phyloP scores from a whole-genome alignment of 2,329 filamentous ascomycete species.

The Aplosporella prunicola region DNA sequence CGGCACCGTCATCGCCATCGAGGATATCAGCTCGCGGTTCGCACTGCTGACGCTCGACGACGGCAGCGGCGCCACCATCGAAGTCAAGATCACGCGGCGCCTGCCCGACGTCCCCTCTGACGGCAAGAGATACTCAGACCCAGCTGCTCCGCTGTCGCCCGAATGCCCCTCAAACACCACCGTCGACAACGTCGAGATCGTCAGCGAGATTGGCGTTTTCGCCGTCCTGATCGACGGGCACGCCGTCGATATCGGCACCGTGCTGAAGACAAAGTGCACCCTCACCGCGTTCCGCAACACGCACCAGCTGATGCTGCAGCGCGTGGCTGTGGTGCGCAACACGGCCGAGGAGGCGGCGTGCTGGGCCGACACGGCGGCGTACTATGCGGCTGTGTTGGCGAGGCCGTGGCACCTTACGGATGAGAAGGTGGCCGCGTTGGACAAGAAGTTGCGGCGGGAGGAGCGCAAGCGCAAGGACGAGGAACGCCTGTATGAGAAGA shows the following conservation, averaged over 20 bases:
- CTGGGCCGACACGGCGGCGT: conserved; percentile 43
- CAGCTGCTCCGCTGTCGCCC: too few relatives aligned
- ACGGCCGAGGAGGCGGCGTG: conserved; percentile 47
- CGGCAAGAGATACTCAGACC: too few relatives aligned
- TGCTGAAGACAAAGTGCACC: conserved; percentile 49
- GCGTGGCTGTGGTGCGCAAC: conserved; percentile 38
- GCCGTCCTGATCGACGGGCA: conserved; percentile 32
- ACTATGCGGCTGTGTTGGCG: conserved; percentile 40
- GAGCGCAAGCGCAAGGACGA: conserved; percentile 28
- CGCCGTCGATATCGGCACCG: conserved; percentile 36
- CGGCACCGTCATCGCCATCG: conserved; percentile 36
- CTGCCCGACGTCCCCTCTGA: conserved; percentile 18
- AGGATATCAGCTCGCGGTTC: conserved; percentile 30
- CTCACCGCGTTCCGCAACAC: conserved; percentile 41
- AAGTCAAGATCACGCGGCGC: conserved; percentile 42
- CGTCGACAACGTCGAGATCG: conserved; percentile 31
- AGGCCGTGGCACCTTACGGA: conserved; percentile 44
- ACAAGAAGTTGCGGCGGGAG: conserved; percentile 25
- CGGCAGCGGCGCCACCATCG: conserved; percentile 49
- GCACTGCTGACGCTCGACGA: conserved; percentile 50
- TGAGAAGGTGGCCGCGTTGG: conserved; percentile 31
- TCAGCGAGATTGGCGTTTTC: conserved; percentile 29
- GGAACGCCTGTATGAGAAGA: conserved; percentile 23
- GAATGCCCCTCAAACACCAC: conserved; percentile 24
- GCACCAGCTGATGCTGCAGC: conserved; percentile 47